A percentile compares a stretch with the other conserved stretches of the same genome.
These are phyloP conservation scores for Lachnellula subtilissima DNA, from an alignment of 2,329 filamentous ascomycete genomes.

Conservation along the genomic window DNA sequence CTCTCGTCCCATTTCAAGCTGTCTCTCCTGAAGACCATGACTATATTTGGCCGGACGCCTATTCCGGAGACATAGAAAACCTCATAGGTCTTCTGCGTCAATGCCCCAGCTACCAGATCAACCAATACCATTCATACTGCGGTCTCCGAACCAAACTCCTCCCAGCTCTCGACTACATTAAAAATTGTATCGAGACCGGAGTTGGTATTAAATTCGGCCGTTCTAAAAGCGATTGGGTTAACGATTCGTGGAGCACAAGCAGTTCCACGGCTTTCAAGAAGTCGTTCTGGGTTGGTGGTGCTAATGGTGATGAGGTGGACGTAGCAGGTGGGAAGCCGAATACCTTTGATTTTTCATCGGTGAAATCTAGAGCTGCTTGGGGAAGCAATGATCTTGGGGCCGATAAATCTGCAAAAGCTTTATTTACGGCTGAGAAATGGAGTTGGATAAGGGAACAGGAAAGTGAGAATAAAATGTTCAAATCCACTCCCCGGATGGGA, in stretches of 20 bases:
- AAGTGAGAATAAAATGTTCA: constrained; percentile 2
- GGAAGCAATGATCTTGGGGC: constrained; percentile 45
- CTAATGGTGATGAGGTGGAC: constrained; percentile 16
- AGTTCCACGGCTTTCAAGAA: not conserved
- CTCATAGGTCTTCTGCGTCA: constrained; percentile 59
- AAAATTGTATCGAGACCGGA: constrained; percentile 45
- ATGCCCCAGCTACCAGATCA: constrained; percentile 68
- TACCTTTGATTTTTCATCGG: constrained; percentile 40
- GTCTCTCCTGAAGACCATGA: constrained; percentile 36
- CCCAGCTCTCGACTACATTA: constrained; percentile 61
- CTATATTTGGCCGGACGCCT: constrained; percentile 34
- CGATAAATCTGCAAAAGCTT: constrained; percentile 45
- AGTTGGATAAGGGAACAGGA: constrained; percentile 44
- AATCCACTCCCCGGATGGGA: not conserved
- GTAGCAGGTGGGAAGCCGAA: constrained; percentile 10
- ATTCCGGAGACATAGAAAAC: constrained; percentile 56
- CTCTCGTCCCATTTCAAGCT: constrained; percentile 52
- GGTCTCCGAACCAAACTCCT: constrained; percentile 62
- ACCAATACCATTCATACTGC: constrained; percentile 69
- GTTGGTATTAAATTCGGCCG: constrained; percentile 22
- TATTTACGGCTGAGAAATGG: constrained; percentile 55
- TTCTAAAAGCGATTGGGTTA: constrained; percentile 21
- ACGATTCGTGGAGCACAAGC: constrained; percentile 22
- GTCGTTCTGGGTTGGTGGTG: constrained; percentile 20
- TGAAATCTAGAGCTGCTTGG: constrained; percentile 47